These are phyloP conservation scores for Rachicladosporium sp. DNA, from an alignment of 2,329 filamentous ascomycete genomes.

Conservation along the genomic window DNA sequence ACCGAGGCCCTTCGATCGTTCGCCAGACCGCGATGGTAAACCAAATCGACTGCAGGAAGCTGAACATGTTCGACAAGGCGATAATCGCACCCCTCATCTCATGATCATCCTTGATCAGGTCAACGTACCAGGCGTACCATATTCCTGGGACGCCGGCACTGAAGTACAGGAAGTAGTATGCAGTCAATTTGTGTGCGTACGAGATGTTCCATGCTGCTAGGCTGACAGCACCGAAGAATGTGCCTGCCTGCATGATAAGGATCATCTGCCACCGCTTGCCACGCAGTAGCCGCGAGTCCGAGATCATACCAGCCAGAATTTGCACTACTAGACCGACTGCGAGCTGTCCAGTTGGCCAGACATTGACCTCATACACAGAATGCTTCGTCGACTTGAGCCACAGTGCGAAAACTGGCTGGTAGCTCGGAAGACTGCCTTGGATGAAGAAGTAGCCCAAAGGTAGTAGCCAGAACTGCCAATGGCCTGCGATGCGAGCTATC, in stretches of 20 bases:
- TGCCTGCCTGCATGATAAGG: neutral
- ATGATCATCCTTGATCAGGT: too few species aligned
- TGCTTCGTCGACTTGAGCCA: conserved; percentile 34
- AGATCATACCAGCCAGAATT: neutral
- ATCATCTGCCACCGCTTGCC: conserved; percentile 1
- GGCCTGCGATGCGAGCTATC: neutral
- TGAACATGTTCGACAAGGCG: too few species aligned
- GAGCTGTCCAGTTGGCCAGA: conserved; percentile 31
- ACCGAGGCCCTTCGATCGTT: too few species aligned
- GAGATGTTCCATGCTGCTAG: conserved; percentile 2
- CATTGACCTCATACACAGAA: conserved; percentile 43
- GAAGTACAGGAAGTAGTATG: neutral
- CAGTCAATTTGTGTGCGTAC: conserved; percentile 1
- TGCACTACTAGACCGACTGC: conserved; percentile 1
- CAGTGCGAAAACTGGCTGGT: conserved; percentile 45
- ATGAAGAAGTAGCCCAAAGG: conserved; percentile 1
- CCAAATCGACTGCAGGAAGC: too few species aligned
- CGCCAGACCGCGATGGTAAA: too few species aligned
- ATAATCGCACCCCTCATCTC: too few species aligned
- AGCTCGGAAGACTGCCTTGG: conserved; percentile 1
- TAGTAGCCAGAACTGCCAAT: neutral
- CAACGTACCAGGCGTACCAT: too few species aligned
- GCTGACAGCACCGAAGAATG: conserved; percentile 2
- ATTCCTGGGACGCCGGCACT: too few species aligned
- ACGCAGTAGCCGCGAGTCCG: neutral